A percentile compares a stretch with the other conserved stretches of the same genome.
Conservation (phyloP, 148 eudicot genomes). For the Selenicereus undatus region DNA sequence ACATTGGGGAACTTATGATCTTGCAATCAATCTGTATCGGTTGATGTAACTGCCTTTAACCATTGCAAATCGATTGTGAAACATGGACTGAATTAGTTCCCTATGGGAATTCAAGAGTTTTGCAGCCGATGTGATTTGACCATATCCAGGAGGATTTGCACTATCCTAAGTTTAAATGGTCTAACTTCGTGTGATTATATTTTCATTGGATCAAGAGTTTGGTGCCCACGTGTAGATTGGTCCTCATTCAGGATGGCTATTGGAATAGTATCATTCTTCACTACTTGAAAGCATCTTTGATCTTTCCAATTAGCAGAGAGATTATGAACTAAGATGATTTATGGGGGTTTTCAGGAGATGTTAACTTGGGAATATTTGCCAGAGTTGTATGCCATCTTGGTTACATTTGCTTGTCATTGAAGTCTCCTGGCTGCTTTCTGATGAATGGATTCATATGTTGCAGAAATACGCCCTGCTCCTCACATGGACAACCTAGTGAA, state of each 20-base stretch:
- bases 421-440: background rate
- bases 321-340: background rate
- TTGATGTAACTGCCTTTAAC: background rate
- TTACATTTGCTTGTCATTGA: background rate
- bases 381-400: background rate
- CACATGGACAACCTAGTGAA: constrained; percentile 91
- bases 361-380: background rate
- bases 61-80: background rate
- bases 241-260: no score
- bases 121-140: background rate
- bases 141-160: background rate
- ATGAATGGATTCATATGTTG: constrained; percentile 4
- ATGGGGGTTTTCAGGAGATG: background rate
- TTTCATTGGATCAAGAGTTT: no score
- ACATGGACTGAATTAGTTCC: background rate
- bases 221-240: no score
- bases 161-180: background rate
- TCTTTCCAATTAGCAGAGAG: background rate
- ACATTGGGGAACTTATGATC: background rate
- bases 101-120: background rate
- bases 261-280: no score
- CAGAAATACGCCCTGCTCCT: constrained; percentile 95
- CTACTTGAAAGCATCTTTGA: no score
- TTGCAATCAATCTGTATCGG: background rate
- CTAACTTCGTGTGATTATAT: background rate